phyloP scores from a whole-genome alignment of 225 moss, liverwort and hornwort species.

The Asterella californica region DNA sequence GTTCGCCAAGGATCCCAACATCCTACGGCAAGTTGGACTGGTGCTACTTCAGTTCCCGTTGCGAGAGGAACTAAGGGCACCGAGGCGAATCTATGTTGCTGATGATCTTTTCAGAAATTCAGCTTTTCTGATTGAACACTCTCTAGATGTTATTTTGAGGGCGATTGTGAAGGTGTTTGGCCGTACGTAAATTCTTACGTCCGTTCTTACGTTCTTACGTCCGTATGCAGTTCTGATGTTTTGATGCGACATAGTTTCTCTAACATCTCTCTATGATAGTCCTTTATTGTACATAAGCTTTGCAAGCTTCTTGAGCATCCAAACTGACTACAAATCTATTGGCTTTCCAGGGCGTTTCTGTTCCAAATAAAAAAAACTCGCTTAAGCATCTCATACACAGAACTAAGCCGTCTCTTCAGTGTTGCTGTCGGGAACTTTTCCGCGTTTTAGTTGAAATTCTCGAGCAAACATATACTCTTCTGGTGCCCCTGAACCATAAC shows the following conservation, averaged over 20 bases:
- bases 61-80: constrained; percentile 53
- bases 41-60: constrained; percentile 60
- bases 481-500: not conserved
- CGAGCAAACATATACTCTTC: not conserved
- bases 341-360: not conserved
- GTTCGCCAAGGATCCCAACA: constrained; percentile 57
- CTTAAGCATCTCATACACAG: not conserved
- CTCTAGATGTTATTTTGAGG: constrained; percentile 66
- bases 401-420: not conserved
- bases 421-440: not conserved
- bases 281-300: not conserved
- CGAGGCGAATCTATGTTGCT: constrained; percentile 65
- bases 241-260: not conserved
- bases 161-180: constrained; percentile 69
- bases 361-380: not conserved
- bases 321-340: not conserved
- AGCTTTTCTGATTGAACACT: constrained; percentile 63
- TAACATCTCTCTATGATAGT: not conserved
- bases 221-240: not conserved
- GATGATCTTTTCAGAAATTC: constrained; percentile 80
- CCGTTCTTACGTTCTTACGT: too few species aligned
- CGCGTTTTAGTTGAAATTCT: not conserved
- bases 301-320: not conserved
- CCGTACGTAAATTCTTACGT: constrained; percentile 67
- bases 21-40: constrained; percentile 61